Evolutionary conservation across 768 basidiomycete genomes (phyloP).

Genomic region (Mycena venus): DNA sequence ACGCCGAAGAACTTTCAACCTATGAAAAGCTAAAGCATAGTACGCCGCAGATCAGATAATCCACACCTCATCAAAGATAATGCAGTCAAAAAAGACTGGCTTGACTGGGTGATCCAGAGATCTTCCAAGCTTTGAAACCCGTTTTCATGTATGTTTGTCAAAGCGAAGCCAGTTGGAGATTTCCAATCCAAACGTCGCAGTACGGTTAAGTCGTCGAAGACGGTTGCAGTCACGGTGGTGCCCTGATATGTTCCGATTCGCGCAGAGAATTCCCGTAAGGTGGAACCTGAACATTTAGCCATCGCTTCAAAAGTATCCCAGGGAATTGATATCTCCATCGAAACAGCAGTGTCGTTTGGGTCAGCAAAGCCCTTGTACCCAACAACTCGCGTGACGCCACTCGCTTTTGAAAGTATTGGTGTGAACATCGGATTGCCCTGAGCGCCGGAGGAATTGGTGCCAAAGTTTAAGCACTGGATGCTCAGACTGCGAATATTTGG

Average conservation of each 20-base stretch:
- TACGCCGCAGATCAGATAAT: not conserved
- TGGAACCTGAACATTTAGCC: not conserved
- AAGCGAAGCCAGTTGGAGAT: not conserved
- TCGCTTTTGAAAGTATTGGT: not conserved
- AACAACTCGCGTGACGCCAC: not conserved
- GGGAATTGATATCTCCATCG: not conserved
- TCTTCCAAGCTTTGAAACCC: not conserved
- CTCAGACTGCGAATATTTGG: not conserved
- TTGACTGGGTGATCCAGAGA: not conserved
- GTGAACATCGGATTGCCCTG: not conserved
- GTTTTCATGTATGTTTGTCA: not conserved
- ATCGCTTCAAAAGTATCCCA: constrained; percentile 9
- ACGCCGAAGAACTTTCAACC: not conserved
- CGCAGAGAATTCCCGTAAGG: not conserved
- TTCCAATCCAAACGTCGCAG: not conserved
- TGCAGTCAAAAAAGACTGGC: not conserved
- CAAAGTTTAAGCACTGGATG: not conserved
- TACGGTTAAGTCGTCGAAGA: not conserved
- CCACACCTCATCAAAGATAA: constrained; percentile 4
- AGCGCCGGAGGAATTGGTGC: not conserved
- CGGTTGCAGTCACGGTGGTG: not conserved
- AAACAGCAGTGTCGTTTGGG: not conserved
- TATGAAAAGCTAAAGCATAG: not conserved
- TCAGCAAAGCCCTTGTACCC: not conserved
- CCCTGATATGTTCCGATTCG: not conserved